Conservation (phyloP, 768 basidiomycete species). For the Pleurotus djamor region DNA sequence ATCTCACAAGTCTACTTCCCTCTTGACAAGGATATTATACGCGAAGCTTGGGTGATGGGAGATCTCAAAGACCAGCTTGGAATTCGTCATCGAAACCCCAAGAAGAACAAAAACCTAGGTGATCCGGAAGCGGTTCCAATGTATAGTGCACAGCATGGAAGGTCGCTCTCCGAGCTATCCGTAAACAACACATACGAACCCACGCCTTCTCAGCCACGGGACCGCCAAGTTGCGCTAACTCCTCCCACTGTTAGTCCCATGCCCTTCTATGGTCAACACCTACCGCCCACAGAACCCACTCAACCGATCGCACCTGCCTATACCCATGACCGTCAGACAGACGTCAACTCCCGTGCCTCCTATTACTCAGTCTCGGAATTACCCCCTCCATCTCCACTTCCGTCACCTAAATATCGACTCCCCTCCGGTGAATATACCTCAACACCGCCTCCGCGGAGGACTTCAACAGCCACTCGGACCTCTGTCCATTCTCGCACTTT, state of each 20-base stretch:
- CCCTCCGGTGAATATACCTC: conserved; percentile 44
- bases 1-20: conserved; percentile 70
- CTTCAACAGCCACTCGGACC: conserved; percentile 30
- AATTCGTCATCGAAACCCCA: conserved; percentile 58
- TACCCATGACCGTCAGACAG: not conserved
- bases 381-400: conserved; percentile 59
- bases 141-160: conserved; percentile 60
- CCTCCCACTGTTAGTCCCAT: conserved; percentile 25
- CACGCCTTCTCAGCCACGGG: conserved; percentile 27
- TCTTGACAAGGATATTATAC: conserved; percentile 85
- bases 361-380: conserved; percentile 74
- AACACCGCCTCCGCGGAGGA: conserved; percentile 37
- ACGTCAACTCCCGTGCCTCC: conserved; percentile 29
- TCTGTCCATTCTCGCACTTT: conserved; percentile 15
- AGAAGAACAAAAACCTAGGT: conserved; percentile 30
- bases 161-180: conserved; percentile 61
- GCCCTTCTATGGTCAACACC: conserved; percentile 11
- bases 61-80: conserved; percentile 83
- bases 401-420: conserved; percentile 46
- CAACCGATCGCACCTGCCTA: not conserved
- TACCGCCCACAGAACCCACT: conserved; percentile 8
- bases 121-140: conserved; percentile 63
- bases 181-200: conserved; percentile 47
- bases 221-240: conserved; percentile 42
- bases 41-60: conserved; percentile 88